Evolutionary conservation across 2,329 filamentous ascomycete species (phyloP).

Genomic region (Talaromyces sp.): DNA sequence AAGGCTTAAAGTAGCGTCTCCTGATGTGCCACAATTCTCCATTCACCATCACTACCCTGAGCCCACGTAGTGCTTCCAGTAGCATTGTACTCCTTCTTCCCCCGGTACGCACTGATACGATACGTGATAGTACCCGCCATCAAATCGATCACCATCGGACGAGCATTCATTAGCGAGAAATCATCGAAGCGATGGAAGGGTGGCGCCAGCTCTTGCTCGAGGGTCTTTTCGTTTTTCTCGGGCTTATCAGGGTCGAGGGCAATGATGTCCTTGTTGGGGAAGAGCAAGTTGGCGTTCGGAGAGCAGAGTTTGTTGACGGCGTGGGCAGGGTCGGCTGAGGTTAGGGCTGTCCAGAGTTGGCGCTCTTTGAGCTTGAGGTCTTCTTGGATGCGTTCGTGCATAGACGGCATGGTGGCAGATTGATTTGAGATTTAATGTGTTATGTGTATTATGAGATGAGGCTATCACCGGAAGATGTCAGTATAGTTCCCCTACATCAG

Average conservation of each 20-base stretch:
- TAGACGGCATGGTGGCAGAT: slow-evolving; percentile 28
- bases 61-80: slow-evolving; percentile 33
- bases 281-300: slow-evolving; percentile 29
- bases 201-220: slow-evolving; percentile 24
- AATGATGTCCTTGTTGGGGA: slow-evolving; percentile 29
- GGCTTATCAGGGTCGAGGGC: slow-evolving; percentile 27
- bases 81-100: slow-evolving; percentile 24
- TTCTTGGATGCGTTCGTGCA: slow-evolving; percentile 35
- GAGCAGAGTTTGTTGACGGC: slow-evolving; percentile 31
- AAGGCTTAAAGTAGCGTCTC: slow-evolving; percentile 26
- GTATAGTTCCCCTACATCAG: background rate
- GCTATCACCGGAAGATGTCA: background rate
- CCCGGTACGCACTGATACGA: slow-evolving; percentile 26
- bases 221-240: slow-evolving; percentile 14
- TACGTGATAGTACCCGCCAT: slow-evolving; percentile 35
- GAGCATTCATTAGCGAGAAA: slow-evolving; percentile 27
- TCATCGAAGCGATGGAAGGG: slow-evolving; percentile 35
- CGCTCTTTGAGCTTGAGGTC: slow-evolving; percentile 33
- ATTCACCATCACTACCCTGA: slow-evolving; percentile 35
- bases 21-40: slow-evolving; percentile 32
- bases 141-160: slow-evolving; percentile 31
- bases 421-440: background rate
- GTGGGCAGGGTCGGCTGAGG: slow-evolving; percentile 32
- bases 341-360: slow-evolving; percentile 35
- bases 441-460: too few species aligned